Evolutionary conservation across 805 yeast species (phyloP).

Genomic region (Nakazawaea laoshanensis): DNA sequence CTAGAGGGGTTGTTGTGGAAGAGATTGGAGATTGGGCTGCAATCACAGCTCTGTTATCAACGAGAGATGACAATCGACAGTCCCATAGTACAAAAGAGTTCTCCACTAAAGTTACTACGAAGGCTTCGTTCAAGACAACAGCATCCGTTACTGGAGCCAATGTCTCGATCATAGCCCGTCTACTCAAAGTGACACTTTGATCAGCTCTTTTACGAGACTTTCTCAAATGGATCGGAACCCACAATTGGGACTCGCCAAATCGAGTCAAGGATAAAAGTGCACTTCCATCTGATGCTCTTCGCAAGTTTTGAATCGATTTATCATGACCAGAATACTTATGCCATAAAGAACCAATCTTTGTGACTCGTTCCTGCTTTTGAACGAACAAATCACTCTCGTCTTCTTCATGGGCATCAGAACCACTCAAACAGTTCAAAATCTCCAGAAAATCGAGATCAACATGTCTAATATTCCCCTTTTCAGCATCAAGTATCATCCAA

Average conservation of each 20-base stretch:
- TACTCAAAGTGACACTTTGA: conserved; percentile 19
- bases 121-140: conserved; percentile 31
- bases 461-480: conserved; percentile 24
- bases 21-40: conserved; percentile 4
- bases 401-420: not conserved
- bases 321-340: conserved; percentile 78
- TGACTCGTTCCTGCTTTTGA: not conserved
- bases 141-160: conserved; percentile 39
- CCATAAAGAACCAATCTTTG: conserved; percentile 24
- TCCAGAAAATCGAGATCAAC: conserved; percentile 23
- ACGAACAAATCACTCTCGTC: not conserved
- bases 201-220: not conserved
- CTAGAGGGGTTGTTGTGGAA: conserved; percentile 12
- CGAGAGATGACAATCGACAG: conserved; percentile 35
- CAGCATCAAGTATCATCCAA: conserved; percentile 35
- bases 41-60: conserved; percentile 15
- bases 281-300: conserved; percentile 60
- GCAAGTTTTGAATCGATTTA: conserved; percentile 63
- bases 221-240: conserved; percentile 34
- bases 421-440: conserved; percentile 15
- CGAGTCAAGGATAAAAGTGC: conserved; percentile 52
- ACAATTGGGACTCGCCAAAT: conserved; percentile 53
- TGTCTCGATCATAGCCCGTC: conserved; percentile 29
- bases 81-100: conserved; percentile 51
- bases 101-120: conserved; percentile 36